These are phyloP conservation scores for Aspergillus wentii DNA, from an alignment of 495 filamentous ascomycete genomes.

Conservation along the genomic window DNA sequence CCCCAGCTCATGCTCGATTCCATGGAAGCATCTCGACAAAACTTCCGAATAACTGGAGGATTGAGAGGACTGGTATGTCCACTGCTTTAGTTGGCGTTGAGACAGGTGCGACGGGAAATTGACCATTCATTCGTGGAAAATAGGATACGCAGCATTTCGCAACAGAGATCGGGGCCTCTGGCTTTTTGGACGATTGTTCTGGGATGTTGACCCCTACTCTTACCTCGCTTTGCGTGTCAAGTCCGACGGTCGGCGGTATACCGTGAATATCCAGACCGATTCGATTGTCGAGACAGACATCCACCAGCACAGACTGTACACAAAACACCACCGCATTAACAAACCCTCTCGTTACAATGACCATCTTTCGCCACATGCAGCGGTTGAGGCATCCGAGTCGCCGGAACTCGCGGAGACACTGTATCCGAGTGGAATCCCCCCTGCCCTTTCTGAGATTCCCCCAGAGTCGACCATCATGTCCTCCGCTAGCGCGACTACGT, in stretches of 20 bases:
- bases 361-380: constrained; percentile 11
- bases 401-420: constrained; percentile 16
- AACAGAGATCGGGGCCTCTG: constrained; percentile 52
- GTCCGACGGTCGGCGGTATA: constrained; percentile 86
- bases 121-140: constrained; percentile 23
- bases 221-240: constrained; percentile 89
- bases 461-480: constrained; percentile 36
- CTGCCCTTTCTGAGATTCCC: constrained; percentile 35
- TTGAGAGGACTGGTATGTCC: constrained; percentile 62
- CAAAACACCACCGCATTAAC: constrained; percentile 50
- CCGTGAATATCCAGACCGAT: constrained; percentile 94
- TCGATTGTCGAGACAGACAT: constrained; percentile 87
- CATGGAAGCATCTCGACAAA: constrained; percentile 84
- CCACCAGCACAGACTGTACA: constrained; percentile 90
- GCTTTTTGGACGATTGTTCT: constrained; percentile 77
- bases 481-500: constrained; percentile 24
- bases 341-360: constrained; percentile 5
- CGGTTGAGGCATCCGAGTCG: constrained; percentile 14
- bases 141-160: constrained; percentile 87
- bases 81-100: constrained; percentile 13
- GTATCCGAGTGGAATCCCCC: constrained; percentile 27
- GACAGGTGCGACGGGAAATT: background rate
- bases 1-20: constrained; percentile 65
- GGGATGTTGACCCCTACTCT: constrained; percentile 83
- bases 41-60: constrained; percentile 52